phyloP scores from a whole-genome alignment of 768 basidiomycete genomes.

The Leccinum imitatum region DNA sequence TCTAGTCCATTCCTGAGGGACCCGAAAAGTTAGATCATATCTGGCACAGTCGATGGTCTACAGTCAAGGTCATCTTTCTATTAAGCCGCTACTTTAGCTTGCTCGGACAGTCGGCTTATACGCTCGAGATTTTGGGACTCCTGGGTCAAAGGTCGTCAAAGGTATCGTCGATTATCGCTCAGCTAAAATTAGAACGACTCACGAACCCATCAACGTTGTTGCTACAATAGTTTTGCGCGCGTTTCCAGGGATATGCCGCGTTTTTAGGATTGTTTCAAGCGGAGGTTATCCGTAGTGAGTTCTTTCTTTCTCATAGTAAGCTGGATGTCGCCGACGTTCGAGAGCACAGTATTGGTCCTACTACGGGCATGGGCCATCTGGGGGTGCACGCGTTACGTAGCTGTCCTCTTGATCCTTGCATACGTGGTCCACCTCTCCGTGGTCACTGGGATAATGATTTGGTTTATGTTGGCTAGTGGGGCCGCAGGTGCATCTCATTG shows the following conservation, averaged over 20 bases:
- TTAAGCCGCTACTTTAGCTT: slow-evolving; percentile 17
- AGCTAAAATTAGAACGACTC: background rate
- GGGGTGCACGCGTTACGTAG: background rate
- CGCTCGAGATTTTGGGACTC: slow-evolving; percentile 14
- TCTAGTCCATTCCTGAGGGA: background rate
- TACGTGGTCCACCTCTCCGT: slow-evolving; percentile 5
- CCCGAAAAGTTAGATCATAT: background rate
- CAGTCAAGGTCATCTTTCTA: slow-evolving; percentile 14
- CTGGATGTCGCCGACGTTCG: background rate
- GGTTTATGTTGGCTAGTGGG: background rate
- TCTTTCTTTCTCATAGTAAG: background rate
- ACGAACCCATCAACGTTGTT: background rate
- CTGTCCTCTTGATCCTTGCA: background rate
- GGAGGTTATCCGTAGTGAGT: slow-evolving; percentile 3
- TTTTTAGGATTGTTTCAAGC: background rate
- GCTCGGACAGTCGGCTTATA: slow-evolving; percentile 5
- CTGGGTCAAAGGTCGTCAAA: slow-evolving; percentile 12
- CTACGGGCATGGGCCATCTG: background rate
- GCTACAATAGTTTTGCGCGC: background rate
- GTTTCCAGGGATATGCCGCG: background rate
- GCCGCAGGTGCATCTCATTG: background rate
- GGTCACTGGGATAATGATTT: background rate
- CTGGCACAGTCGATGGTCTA: slow-evolving; percentile 4
- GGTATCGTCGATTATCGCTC: background rate
- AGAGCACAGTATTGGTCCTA: background rate